phyloP scores from a whole-genome alignment of 2,329 filamentous ascomycete genomes.

The Septoria petroselini region DNA sequence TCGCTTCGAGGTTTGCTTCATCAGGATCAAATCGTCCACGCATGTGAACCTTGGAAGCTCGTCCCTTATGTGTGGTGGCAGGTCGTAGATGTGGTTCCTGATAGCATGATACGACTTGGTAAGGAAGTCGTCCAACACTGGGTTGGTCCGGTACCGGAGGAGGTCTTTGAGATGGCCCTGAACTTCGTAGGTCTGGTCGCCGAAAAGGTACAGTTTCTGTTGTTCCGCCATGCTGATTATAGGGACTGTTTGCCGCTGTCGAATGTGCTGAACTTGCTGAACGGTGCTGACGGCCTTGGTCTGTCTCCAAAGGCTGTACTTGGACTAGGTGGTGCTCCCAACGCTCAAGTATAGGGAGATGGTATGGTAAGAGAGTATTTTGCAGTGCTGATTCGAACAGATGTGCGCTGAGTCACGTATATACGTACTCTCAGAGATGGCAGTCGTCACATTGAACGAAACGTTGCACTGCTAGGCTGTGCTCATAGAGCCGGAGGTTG shows the following conservation, averaged over 20 bases:
- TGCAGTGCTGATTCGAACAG: not conserved
- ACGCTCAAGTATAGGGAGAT: not conserved
- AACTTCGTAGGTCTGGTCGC: constrained; percentile 26
- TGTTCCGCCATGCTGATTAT: constrained; percentile 3
- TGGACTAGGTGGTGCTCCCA: not conserved
- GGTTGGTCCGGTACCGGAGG: constrained; percentile 7
- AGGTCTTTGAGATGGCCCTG: constrained; percentile 17
- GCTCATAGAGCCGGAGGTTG: too few species aligned
- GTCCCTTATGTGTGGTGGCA: not conserved
- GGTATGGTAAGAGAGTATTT: not conserved
- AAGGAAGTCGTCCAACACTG: constrained; percentile 11
- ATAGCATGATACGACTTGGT: constrained; percentile 5
- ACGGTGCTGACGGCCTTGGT: too few species aligned
- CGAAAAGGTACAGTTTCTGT: constrained; percentile 19
- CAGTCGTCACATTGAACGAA: not conserved
- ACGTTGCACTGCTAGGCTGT: too few species aligned
- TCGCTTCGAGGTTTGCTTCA: not conserved
- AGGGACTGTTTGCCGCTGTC: too few species aligned
- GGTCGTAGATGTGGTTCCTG: constrained; percentile 1
- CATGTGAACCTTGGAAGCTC: constrained; percentile 6
- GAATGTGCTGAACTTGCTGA: too few species aligned
- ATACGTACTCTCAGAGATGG: not conserved
- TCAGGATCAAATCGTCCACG: constrained; percentile 6
- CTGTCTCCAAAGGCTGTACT: too few species aligned
- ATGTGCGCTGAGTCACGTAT: not conserved